Evolutionary conservation across 2,329 filamentous ascomycete species (phyloP), one percentile per base, ranked within the genome.

Genomic region (Fusarium sp.): DNA sequence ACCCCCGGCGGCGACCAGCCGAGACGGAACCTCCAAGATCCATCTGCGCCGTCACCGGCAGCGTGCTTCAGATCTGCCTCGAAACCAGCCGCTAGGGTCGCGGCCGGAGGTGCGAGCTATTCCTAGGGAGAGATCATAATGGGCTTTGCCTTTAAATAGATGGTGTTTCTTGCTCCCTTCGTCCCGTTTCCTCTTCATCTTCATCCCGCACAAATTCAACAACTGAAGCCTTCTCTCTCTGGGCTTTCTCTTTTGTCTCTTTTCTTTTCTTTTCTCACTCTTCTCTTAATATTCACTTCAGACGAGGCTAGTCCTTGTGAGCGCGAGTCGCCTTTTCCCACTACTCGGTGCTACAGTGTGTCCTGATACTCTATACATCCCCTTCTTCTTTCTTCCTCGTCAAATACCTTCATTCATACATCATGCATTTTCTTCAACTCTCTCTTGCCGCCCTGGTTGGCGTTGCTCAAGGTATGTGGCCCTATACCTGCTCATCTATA

Each of bases 361-460:
- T 27, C 33, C 47, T 60, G 52, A 61, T 65, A 70, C 71, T 74
- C 45, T 20, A 42, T 40, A 68, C 67, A 75, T 78, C 80, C 73
- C 77, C 78, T 79, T 74, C 76, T 71, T 66, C 73, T 76, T 69
- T 68, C 68, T 42, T 62, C 36, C 62, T 54, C 40, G 38, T 47
- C 52, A 71, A 36, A 78, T 75, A 74, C 64, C 71, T 61, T 20
- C 65, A 42, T 29, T 78, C 83, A 88, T 85, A 50, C 52, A 74
- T n/a, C 72, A 91, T 91, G 89, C 85, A 87, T 70, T 86, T 88
- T 83, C 81, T 85, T 72, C 83, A 85, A 70, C 77, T 88, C 75
- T 79, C 83, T 73, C 78, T 88, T 45, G 81, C 87, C 71, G 84
- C 87, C 77, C 82, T 91, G 58, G 74, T 86, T 79, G 83, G 86